Conservation (phyloP, 2,329 filamentous ascomycete genomes). For the Penicillium sp. region DNA sequence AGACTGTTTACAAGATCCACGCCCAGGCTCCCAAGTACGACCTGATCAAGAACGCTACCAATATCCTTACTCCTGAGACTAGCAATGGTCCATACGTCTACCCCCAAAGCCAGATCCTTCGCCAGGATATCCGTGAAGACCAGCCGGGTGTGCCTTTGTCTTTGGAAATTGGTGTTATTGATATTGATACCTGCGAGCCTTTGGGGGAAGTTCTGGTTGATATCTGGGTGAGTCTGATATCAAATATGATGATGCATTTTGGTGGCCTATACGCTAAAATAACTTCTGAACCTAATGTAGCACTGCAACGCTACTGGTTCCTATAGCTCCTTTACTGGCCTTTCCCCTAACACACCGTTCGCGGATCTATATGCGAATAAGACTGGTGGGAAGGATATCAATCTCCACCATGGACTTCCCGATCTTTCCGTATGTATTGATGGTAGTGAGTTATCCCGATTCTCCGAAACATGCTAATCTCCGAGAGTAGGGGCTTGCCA, state of each 20-base stretch:
- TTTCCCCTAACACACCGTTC: conserved; percentile 33
- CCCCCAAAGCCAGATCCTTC: conserved; percentile 38
- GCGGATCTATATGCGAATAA: background rate
- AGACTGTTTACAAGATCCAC: conserved; percentile 1
- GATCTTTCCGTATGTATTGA: background rate
- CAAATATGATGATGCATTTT: no score
- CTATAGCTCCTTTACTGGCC: conserved; percentile 30
- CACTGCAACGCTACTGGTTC: conserved; percentile 46
- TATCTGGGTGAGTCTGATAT: conserved; percentile 34
- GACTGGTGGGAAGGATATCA: background rate
- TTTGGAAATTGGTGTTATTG: conserved; percentile 45
- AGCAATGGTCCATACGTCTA: conserved; percentile 40
- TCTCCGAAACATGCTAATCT: background rate
- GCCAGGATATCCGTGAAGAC: conserved; percentile 41
- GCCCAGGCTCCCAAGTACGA: conserved; percentile 19
- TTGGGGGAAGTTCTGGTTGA: conserved; percentile 38
- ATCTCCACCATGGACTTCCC: background rate
- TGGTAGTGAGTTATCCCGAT: no score
- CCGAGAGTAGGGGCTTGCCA: background rate
- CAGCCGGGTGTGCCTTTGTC: conserved; percentile 41
- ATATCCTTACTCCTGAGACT: conserved; percentile 41
- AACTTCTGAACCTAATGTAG: background rate
- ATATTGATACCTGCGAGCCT: conserved; percentile 44
- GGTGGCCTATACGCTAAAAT: no score
- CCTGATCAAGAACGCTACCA: conserved; percentile 27